Evolutionary conservation across 352 stramenopile genomes (phyloP).

Genomic region (Phytopythium ostracodes): DNA sequence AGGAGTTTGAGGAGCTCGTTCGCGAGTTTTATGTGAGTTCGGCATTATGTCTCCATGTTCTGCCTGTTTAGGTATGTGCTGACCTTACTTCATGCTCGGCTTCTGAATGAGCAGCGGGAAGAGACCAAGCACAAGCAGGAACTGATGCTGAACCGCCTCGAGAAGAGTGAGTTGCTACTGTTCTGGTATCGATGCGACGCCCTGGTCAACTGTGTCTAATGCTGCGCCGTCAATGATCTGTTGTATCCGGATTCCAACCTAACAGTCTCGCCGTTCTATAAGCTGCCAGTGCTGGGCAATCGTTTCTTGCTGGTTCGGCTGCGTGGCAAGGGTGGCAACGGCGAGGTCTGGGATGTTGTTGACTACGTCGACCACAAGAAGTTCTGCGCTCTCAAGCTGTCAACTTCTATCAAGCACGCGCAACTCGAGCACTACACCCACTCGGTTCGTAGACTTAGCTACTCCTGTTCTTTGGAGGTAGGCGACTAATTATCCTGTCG

Average conservation of each 20-base stretch:
- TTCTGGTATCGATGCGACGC: neutral
- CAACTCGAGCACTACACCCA: constrained; percentile 68
- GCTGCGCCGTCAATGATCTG: neutral
- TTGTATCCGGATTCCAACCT: no score
- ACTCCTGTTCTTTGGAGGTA: constrained; percentile 10
- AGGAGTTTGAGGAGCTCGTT: constrained; percentile 43
- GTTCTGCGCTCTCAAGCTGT: constrained; percentile 65
- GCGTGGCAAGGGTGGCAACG: constrained; percentile 70
- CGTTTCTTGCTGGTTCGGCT: constrained; percentile 61
- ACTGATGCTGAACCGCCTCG: constrained; percentile 61
- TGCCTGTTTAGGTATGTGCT: no score
- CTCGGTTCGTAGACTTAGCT: constrained; percentile 34
- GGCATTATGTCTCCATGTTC: neutral
- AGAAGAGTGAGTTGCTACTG: constrained; percentile 43
- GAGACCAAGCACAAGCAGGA: constrained; percentile 78
- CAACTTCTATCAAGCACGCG: constrained; percentile 63
- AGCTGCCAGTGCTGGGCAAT: constrained; percentile 68
- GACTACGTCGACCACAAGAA: constrained; percentile 67
- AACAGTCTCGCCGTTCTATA: constrained; percentile 62
- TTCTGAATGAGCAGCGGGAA: constrained; percentile 33
- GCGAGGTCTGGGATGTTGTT: constrained; percentile 79
- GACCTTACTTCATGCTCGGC: neutral
- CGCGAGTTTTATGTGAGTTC: constrained; percentile 58
- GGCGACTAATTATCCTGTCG: neutral
- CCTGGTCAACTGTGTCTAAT: neutral